A percentile compares a stretch with the other conserved stretches of the same genome.
Conservation (phyloP, 176 grass and related monocot species). For the Chrysopogon serrulatus region DNA sequence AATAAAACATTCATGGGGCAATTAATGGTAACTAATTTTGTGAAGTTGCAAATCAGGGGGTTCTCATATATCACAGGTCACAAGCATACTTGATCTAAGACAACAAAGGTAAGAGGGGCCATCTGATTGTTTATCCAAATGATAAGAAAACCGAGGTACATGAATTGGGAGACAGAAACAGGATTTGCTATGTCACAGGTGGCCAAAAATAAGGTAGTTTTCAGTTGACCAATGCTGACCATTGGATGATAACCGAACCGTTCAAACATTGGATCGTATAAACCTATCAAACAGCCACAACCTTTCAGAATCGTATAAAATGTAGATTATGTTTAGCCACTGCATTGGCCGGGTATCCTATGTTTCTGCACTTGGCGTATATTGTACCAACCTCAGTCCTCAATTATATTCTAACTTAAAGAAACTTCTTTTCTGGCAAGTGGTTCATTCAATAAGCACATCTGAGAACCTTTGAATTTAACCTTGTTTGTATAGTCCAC, state of each 20-base stretch:
- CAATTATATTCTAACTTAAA: slow-evolving; percentile 10
- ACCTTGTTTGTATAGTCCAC: not conserved
- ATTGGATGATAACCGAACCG: not conserved
- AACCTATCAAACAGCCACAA: not conserved
- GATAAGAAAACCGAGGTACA: not conserved
- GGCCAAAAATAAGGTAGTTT: not conserved
- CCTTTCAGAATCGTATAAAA: not conserved
- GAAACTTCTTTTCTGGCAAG: not conserved
- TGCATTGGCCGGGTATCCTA: not conserved
- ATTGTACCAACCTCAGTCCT: not conserved
- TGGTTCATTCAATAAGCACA: not conserved
- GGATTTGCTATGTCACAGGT: not conserved
- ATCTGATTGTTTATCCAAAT: not conserved
- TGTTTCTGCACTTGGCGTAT: slow-evolving; percentile 2
- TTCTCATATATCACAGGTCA: too few relatives aligned
- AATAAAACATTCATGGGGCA: not conserved
- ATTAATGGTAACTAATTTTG: not conserved
- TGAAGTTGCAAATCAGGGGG: too few relatives aligned
- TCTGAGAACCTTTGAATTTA: not conserved
- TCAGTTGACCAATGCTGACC: not conserved
- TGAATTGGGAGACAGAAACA: not conserved
- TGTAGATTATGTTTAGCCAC: not conserved
- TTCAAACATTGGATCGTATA: not conserved
- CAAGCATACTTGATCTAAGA: not conserved
- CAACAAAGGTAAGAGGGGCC: not conserved